Evolutionary conservation across 805 yeast genomes (phyloP).

Genomic region (Scheffersomyces coipomensis): DNA sequence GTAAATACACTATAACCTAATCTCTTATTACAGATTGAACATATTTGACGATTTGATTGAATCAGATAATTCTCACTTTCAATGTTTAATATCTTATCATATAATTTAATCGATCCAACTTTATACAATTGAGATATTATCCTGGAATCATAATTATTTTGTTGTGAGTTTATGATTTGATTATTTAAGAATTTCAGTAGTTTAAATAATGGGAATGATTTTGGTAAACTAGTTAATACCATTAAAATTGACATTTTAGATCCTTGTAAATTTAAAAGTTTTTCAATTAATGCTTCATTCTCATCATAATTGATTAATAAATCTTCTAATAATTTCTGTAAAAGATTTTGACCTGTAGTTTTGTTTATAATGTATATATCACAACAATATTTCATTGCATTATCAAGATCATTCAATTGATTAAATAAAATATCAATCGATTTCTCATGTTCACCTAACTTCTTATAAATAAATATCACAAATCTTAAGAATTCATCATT

Average conservation of each 20-base stretch:
- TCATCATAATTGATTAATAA: slow-evolving; percentile 39
- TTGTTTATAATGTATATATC: slow-evolving; percentile 40
- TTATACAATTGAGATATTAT: slow-evolving; percentile 51
- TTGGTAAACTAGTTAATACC: slow-evolving; percentile 54
- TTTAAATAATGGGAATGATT: slow-evolving; percentile 41
- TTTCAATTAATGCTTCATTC: slow-evolving; percentile 35
- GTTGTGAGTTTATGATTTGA: slow-evolving; percentile 41
- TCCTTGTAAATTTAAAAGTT: slow-evolving; percentile 44
- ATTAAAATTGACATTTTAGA: slow-evolving; percentile 44
- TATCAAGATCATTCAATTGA: slow-evolving; percentile 52
- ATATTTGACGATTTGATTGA: slow-evolving; percentile 42
- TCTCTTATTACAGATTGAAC: slow-evolving; percentile 57
- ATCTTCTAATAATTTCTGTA: slow-evolving; percentile 53
- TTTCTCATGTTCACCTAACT: slow-evolving; percentile 58
- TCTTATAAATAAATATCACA: slow-evolving; percentile 56
- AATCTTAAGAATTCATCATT: slow-evolving; percentile 39
- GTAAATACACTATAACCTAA: slow-evolving; percentile 56
- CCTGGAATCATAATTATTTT: slow-evolving; percentile 36
- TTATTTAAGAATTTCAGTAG: slow-evolving; percentile 45
- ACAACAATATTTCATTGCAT: slow-evolving; percentile 63
- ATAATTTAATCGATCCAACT: slow-evolving; percentile 49
- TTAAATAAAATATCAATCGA: slow-evolving; percentile 62
- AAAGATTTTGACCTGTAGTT: slow-evolving; percentile 38
- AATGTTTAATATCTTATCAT: slow-evolving; percentile 38
- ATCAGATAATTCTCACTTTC: slow-evolving; percentile 35